phyloP scores from a whole-genome alignment of 805 yeast species.

The Ogataea dorogensis region DNA sequence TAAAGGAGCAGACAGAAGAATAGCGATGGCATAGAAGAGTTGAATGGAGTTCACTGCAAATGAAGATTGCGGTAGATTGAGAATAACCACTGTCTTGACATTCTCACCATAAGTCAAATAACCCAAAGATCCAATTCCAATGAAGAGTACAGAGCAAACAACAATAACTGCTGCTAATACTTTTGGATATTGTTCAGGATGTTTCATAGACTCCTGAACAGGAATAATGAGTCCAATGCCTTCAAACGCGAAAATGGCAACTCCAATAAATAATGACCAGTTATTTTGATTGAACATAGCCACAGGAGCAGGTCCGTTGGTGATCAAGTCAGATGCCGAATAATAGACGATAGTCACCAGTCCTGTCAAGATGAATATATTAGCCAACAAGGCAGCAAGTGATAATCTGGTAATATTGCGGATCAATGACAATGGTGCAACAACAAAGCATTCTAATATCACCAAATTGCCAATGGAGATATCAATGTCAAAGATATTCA shows the following conservation, averaged over 20 bases:
- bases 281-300: constrained; percentile 51
- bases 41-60: constrained; percentile 62
- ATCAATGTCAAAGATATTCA: constrained; percentile 45
- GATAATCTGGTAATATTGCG: constrained; percentile 77
- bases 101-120: constrained; percentile 65
- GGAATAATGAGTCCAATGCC: constrained; percentile 83
- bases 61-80: constrained; percentile 71
- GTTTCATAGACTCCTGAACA: constrained; percentile 75
- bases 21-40: constrained; percentile 70
- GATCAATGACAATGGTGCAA: constrained; percentile 68
- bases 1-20: constrained; percentile 74
- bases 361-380: constrained; percentile 65
- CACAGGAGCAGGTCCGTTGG: constrained; percentile 50
- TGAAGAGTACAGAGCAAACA: constrained; percentile 62
- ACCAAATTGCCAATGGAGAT: constrained; percentile 47
- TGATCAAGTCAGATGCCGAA: constrained; percentile 44
- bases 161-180: constrained; percentile 60
- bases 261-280: constrained; percentile 76
- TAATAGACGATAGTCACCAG: constrained; percentile 61
- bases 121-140: constrained; percentile 64
- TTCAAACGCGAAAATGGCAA: constrained; percentile 85
- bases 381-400: constrained; percentile 68
- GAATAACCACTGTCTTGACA: constrained; percentile 64
- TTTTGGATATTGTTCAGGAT: constrained; percentile 70
- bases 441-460: constrained; percentile 51